Evolutionary conservation across 2,329 filamentous ascomycete species (phyloP).

Genomic region (Phoma sp.): DNA sequence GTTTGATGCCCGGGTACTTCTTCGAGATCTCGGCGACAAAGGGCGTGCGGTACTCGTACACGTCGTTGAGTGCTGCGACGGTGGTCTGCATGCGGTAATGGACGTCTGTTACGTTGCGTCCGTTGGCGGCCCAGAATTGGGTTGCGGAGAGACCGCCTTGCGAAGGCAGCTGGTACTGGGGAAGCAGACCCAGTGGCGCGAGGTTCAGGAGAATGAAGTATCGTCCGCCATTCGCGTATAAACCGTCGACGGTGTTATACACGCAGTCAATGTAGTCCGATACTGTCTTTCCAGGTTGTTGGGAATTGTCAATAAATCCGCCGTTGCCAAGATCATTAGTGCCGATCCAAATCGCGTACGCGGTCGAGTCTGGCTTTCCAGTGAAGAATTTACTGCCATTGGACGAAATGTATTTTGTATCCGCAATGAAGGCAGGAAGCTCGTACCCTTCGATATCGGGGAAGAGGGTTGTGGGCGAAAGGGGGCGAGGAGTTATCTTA

Average conservation of each 20-base stretch:
- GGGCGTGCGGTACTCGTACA: constrained; percentile 60
- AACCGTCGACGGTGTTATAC: constrained; percentile 65
- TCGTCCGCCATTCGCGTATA: constrained; percentile 71
- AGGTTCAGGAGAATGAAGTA: constrained; percentile 76
- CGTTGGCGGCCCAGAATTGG: constrained; percentile 57
- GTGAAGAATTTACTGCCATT: constrained; percentile 53
- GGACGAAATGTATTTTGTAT: constrained; percentile 42
- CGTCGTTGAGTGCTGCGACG: constrained; percentile 58
- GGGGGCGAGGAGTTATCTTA: constrained; percentile 64
- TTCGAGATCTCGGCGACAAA: constrained; percentile 42
- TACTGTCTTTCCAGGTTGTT: constrained; percentile 65
- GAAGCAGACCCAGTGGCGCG: constrained; percentile 70
- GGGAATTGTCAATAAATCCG: constrained; percentile 70
- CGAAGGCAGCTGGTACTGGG: constrained; percentile 65
- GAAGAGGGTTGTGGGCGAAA: constrained; percentile 58
- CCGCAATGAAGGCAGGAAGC: constrained; percentile 56
- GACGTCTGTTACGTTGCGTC: constrained; percentile 57
- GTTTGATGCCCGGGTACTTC: constrained; percentile 60
- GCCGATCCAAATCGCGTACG: constrained; percentile 81
- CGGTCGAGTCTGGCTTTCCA: constrained; percentile 63
- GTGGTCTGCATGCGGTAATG: constrained; percentile 60
- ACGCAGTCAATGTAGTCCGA: constrained; percentile 72
- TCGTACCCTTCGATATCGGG: constrained; percentile 61
- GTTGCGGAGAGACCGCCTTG: constrained; percentile 53
- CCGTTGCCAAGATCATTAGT: constrained; percentile 76